phyloP scores from a whole-genome alignment of 805 yeast species.

The Nakazawaea ishiwadae region DNA sequence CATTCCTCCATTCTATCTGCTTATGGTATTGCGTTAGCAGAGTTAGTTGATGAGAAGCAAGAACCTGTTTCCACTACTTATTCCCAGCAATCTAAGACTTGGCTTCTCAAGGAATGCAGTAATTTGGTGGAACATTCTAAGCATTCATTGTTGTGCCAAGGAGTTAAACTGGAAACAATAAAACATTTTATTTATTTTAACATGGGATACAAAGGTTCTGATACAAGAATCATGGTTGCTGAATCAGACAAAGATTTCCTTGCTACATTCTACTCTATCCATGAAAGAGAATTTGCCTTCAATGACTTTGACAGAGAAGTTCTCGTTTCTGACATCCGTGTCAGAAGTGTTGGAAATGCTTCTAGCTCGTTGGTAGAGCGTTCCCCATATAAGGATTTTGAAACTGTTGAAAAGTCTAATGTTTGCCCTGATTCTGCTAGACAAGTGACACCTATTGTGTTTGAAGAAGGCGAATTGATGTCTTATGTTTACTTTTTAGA shows the following conservation, averaged over 20 bases:
- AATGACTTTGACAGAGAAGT: slow-evolving; percentile 21
- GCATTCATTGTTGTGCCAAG: slow-evolving; percentile 17
- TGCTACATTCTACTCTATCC: slow-evolving; percentile 21
- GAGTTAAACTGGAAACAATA: slow-evolving; percentile 13
- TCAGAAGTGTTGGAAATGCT: slow-evolving; percentile 27
- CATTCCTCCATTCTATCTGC: slow-evolving; percentile 32
- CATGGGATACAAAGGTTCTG: slow-evolving; percentile 19
- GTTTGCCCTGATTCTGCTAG: slow-evolving; percentile 13
- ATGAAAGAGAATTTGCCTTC: slow-evolving; percentile 29
- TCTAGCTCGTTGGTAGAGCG: slow-evolving; percentile 15
- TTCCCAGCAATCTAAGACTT: slow-evolving; percentile 12
- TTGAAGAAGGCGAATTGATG: slow-evolving; percentile 21
- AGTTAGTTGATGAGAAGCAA: slow-evolving; percentile 24
- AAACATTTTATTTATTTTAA: slow-evolving; percentile 8
- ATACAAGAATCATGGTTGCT: slow-evolving; percentile 24
- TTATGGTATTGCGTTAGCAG: slow-evolving; percentile 32
- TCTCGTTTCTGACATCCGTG: slow-evolving; percentile 26
- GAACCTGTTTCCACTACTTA: slow-evolving; percentile 22
- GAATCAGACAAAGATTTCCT: slow-evolving; percentile 21
- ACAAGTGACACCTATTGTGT: slow-evolving; percentile 11
- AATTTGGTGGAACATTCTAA: slow-evolving; percentile 14
- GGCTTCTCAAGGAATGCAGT: slow-evolving; percentile 14
- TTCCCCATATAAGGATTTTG: slow-evolving; percentile 22
- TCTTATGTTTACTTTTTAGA: slow-evolving; percentile 18
- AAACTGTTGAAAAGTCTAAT: slow-evolving; percentile 11